Percentiles rank a stretch among this genome's conserved stretches.
Conservation (phyloP, 495 filamentous ascomycete genomes). For the Daldinia childiae region DNA sequence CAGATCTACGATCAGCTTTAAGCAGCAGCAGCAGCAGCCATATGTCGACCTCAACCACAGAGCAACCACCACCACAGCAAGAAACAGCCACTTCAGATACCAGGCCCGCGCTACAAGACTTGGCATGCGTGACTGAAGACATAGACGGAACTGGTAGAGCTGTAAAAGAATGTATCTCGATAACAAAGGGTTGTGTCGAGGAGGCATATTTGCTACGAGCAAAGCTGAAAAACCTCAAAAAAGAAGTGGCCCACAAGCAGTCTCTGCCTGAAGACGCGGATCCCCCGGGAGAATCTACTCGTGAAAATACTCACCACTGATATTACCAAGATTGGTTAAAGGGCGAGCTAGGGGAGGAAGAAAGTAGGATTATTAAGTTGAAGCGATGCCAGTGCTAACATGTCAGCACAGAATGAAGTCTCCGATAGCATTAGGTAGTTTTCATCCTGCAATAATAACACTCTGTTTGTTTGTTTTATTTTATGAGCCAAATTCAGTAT, state of each 20-base stretch:
- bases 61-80: conserved; percentile 23
- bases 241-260: conserved; percentile 43
- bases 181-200: conserved; percentile 13
- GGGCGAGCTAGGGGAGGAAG: conserved; percentile 45
- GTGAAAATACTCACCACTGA: conserved; percentile 52
- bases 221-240: conserved; percentile 41
- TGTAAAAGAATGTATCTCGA: conserved; percentile 6
- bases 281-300: conserved; percentile 42
- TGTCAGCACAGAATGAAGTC: not conserved
- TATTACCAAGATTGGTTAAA: conserved; percentile 50
- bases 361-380: not conserved
- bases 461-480: no score
- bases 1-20: conserved; percentile 13
- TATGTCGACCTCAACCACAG: not conserved
- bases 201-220: conserved; percentile 31
- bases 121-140: conserved; percentile 1
- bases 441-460: no score
- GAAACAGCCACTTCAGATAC: conserved; percentile 7
- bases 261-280: conserved; percentile 16
- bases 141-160: conserved; percentile 9
- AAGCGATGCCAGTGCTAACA: not conserved
- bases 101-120: not conserved
- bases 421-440: no score
- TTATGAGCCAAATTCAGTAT: no score
- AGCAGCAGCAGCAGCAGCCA: not conserved